Percentiles rank a stretch among this genome's conserved stretches.
Conservation (phyloP, 208 protist species). For the Crithidia mellificae region DNA sequence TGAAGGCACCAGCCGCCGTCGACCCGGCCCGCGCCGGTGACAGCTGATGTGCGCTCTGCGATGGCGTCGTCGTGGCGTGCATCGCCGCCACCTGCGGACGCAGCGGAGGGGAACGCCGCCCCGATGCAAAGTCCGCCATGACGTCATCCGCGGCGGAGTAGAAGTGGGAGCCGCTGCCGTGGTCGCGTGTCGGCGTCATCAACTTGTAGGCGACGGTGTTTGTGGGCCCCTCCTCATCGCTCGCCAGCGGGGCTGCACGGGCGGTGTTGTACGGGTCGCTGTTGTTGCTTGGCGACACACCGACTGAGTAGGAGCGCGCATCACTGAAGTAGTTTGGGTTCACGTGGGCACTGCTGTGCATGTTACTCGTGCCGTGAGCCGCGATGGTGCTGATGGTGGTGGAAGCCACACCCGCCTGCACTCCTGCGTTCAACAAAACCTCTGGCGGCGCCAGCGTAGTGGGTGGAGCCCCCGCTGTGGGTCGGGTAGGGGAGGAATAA, state of each 20-base stretch:
- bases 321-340: no score
- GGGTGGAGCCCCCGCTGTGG: no score
- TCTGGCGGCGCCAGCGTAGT: no score
- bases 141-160: not conserved
- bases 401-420: no score
- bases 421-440: no score
- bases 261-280: not conserved
- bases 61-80: not conserved
- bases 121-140: not conserved
- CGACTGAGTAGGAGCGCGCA: not conserved
- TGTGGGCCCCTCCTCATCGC: not conserved
- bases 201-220: no score
- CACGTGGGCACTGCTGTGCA: not conserved
- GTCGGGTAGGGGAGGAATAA: conserved; percentile 20
- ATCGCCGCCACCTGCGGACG: not conserved
- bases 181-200: not conserved
- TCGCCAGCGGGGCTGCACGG: not conserved
- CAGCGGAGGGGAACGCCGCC: not conserved
- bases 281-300: conserved; percentile 1
- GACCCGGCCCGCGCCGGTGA: not conserved
- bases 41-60: not conserved
- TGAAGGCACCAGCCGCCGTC: not conserved
- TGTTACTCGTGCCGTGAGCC: not conserved
- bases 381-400: no score
- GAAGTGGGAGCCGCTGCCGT: not conserved